Percentiles rank a stretch among this genome's conserved stretches.
Conservation (phyloP, 1,284 basidiomycete species). For the Polyporus tsugae region DNA sequence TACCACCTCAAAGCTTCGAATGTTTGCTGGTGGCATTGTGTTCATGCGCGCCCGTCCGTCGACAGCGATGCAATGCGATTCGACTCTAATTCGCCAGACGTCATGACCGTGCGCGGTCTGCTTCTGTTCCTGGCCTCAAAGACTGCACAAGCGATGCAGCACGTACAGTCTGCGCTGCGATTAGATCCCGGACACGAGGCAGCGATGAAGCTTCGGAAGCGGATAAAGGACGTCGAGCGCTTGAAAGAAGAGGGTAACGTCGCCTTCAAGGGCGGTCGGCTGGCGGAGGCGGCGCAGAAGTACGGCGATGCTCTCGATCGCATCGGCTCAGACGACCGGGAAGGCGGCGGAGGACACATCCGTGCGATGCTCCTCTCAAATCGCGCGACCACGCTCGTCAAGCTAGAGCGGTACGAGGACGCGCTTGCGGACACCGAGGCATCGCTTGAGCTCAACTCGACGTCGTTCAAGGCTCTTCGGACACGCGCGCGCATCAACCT, state of each 20-base stretch:
- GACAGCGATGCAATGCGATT: slow-evolving; percentile 78
- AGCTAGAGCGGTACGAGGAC: slow-evolving; percentile 70
- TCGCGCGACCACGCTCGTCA: slow-evolving; percentile 83
- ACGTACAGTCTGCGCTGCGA: slow-evolving; percentile 78
- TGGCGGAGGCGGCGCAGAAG: slow-evolving; percentile 71
- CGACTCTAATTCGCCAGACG: slow-evolving; percentile 80
- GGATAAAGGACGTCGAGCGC: slow-evolving; percentile 81
- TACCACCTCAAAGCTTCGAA: neutral
- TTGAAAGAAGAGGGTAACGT: slow-evolving; percentile 88
- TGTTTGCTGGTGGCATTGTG: neutral
- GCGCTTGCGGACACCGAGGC: slow-evolving; percentile 77
- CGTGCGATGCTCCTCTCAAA: slow-evolving; percentile 85
- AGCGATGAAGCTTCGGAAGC: slow-evolving; percentile 77
- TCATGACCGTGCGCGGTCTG: slow-evolving; percentile 81
- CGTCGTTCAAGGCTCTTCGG: slow-evolving; percentile 86
- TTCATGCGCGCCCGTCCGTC: neutral
- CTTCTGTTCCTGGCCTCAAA: slow-evolving; percentile 82
- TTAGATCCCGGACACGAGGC: slow-evolving; percentile 81
- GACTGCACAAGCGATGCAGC: slow-evolving; percentile 75
- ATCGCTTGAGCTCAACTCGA: slow-evolving; percentile 69
- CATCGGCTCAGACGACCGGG: slow-evolving; percentile 68
- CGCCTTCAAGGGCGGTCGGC: slow-evolving; percentile 73
- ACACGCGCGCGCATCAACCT: slow-evolving; percentile 85
- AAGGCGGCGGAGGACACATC: slow-evolving; percentile 78
- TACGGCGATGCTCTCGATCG: slow-evolving; percentile 79